Evolutionary conservation across 2,329 filamentous ascomycete species (phyloP), one percentile per base, ranked within the genome.

Genomic region (Septoria linicola): DNA sequence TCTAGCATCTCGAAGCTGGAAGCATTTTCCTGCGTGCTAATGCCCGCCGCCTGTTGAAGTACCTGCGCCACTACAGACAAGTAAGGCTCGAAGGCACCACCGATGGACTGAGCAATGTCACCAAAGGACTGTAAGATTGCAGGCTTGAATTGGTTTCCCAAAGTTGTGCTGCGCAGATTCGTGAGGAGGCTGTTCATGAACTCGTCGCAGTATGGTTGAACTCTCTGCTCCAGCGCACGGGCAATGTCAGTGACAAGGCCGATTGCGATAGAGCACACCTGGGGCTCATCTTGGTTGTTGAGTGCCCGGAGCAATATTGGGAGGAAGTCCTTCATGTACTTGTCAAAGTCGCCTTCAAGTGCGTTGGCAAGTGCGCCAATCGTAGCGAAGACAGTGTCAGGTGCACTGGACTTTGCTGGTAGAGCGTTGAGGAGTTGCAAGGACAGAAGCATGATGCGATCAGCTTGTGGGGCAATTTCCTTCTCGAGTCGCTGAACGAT

Each of bases 101-200:
- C 84, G 63, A 99, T 99, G 43, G 93, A 91, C 63, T 91, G 88
- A 32, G 93, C 93, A 73, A 99, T 96, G 66, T 99, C 93, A 53
- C 93, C 93, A 67, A 99, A 99, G 70, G 90, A 96, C 72, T 97
- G 92, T 49, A 99, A 81, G 59, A 99, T 99, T 21, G 93, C 90
- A 37, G 93, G 93, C 81, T 97, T 97, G 75, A 97, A 95, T 73
- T 96, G 89, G 72, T 97, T 96, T 61, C 88, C 87, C 47, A 95
- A 80, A n/a, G 85, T 82, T 10, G 87, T 83, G 72, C 89, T 95
- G 83, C 89, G 68, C 35, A 99, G 76, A 73, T 96, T 95, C 77
- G 89, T 91, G 57, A 99, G 81, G 52, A 99, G 79, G 69, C 93
- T 88, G 79, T 99, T 99, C 93, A 99, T 99, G 72, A 97, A 96